A percentile compares a stretch with the other conserved stretches of the same genome.
Conservation (phyloP, 2,329 filamentous ascomycete species). For the Sarocladium strictum region DNA sequence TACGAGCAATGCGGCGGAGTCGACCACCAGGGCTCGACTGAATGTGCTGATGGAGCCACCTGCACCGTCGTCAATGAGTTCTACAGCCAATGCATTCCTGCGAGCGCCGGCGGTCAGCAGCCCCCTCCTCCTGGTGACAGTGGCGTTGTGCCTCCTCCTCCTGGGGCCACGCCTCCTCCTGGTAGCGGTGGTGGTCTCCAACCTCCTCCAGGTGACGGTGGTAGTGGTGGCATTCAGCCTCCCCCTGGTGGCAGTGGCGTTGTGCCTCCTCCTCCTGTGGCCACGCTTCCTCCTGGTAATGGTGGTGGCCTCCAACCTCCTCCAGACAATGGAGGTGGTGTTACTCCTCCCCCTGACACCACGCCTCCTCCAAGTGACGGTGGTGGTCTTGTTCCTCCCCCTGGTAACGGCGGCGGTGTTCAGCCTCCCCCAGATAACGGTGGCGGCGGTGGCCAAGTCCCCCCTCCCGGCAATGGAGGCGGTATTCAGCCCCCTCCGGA, state of each 20-base stretch:
- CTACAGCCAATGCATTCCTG: conserved; percentile 21
- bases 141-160: background rate
- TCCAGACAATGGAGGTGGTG: background rate
- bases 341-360: background rate
- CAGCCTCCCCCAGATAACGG: background rate
- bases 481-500: background rate
- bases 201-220: background rate
- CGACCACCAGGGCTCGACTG: conserved; percentile 18
- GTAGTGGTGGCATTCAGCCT: background rate
- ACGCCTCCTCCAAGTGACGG: background rate
- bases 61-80: conserved; percentile 21
- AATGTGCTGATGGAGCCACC: conserved; percentile 18
- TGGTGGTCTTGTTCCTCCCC: background rate
- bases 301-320: background rate
- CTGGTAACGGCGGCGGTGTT: background rate
- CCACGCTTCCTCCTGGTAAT: background rate
- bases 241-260: background rate
- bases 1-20: conserved; percentile 20
- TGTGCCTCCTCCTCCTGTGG: background rate
- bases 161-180: background rate
- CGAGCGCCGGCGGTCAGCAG: background rate
- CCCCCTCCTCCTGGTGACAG: background rate
- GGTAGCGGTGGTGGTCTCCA: background rate
- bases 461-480: background rate
- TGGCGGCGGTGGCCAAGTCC: background rate